Evolutionary conservation across 2,329 filamentous ascomycete species (phyloP).

Genomic region (Atkinsonella hypoxylon): DNA sequence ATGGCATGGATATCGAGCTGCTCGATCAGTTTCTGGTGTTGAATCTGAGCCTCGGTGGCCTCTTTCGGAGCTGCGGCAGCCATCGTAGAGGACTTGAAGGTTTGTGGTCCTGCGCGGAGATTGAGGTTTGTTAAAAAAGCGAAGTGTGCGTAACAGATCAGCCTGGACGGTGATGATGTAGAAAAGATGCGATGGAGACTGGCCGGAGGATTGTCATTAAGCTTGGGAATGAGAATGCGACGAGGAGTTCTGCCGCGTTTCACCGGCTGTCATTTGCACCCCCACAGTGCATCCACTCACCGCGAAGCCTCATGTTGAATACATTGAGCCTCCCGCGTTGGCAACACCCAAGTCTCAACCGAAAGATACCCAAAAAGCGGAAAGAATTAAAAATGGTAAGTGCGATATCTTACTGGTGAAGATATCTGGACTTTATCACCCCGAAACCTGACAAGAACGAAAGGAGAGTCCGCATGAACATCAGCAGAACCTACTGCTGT

Average conservation of each 20-base stretch:
- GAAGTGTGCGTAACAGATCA: background rate
- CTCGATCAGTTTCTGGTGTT: conserved; percentile 78
- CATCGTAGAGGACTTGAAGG: background rate
- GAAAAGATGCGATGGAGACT: background rate
- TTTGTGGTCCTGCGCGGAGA: background rate
- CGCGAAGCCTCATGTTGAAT: background rate
- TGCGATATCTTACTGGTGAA: background rate
- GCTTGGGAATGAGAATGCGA: background rate
- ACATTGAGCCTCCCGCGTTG: background rate
- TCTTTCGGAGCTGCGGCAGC: conserved; percentile 39
- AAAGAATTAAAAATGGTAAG: background rate
- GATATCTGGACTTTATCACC: background rate
- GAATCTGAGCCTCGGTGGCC: conserved; percentile 56
- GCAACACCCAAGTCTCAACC: too few relatives aligned
- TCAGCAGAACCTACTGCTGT: conserved; percentile 86
- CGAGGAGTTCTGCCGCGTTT: conserved; percentile 20
- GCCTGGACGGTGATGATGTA: background rate
- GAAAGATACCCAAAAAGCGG: too few relatives aligned
- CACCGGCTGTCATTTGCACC: conserved; percentile 15
- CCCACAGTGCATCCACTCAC: background rate
- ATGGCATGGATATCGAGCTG: conserved; percentile 81
- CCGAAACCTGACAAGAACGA: background rate
- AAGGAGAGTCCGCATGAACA: conserved; percentile 95
- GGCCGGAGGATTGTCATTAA: background rate
- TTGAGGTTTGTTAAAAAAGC: background rate